phyloP scores from a whole-genome alignment of 2,329 filamentous ascomycete genomes.

The Claviceps monticola region DNA sequence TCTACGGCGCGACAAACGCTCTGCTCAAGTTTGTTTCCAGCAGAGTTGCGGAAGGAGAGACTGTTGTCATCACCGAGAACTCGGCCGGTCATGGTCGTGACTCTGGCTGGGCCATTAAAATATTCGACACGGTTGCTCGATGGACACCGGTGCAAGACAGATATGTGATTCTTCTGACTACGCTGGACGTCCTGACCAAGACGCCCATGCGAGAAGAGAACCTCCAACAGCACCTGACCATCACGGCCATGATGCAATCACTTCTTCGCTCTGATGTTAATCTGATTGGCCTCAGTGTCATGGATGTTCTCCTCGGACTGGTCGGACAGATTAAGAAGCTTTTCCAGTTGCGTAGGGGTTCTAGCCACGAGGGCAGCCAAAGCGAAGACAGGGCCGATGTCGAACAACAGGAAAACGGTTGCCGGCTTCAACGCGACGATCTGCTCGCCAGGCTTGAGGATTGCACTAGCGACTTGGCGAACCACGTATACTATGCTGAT shows the following conservation, averaged over 20 bases:
- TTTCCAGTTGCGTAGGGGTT: slow-evolving; percentile 45
- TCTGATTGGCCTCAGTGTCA: slow-evolving; percentile 87
- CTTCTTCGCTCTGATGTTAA: slow-evolving; percentile 81
- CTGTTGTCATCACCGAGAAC: slow-evolving; percentile 35
- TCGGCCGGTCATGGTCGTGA: slow-evolving; percentile 28
- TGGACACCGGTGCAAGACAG: slow-evolving; percentile 93
- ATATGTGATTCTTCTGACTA: slow-evolving; percentile 74
- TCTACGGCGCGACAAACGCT: slow-evolving; percentile 60
- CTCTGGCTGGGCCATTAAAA: slow-evolving; percentile 64
- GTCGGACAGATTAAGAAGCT: slow-evolving; percentile 71
- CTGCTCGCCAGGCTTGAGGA: slow-evolving; percentile 59
- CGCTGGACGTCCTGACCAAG: slow-evolving; percentile 61
- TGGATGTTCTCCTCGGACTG: slow-evolving; percentile 80
- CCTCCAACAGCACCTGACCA: slow-evolving; percentile 57
- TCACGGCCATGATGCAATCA: slow-evolving; percentile 67
- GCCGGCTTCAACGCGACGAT: slow-evolving; percentile 38
- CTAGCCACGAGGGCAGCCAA: slow-evolving; percentile 16
- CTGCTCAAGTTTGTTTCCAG: slow-evolving; percentile 63
- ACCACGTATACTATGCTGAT: slow-evolving; percentile 92
- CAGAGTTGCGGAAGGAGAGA: slow-evolving; percentile 36
- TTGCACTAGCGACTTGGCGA: slow-evolving; percentile 83
- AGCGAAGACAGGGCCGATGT: slow-evolving; percentile 21
- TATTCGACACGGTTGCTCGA: slow-evolving; percentile 65
- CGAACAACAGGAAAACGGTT: slow-evolving; percentile 18
- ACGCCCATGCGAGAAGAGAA: slow-evolving; percentile 56